phyloP scores from a whole-genome alignment of 176 grass and related monocot species.

The Oryza brachyantha region DNA sequence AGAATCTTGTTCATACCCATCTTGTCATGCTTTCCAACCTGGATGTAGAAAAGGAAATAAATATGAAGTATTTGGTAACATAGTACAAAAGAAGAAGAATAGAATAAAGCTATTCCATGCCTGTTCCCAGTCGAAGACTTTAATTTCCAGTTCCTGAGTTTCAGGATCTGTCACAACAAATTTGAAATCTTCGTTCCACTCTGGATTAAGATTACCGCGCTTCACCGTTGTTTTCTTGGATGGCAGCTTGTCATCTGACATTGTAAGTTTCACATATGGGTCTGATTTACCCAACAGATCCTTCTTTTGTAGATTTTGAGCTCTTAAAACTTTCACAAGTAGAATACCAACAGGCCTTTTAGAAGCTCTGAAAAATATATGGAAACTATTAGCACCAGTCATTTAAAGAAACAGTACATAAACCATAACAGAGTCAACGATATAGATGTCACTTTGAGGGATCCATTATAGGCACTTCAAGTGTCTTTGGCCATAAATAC shows the following conservation, averaged over 20 bases:
- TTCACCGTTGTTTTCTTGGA: slow-evolving; percentile 94
- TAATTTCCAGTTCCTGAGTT: slow-evolving; percentile 65
- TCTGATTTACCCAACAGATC: slow-evolving; percentile 90
- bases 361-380: slow-evolving; percentile 57
- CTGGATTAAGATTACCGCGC: slow-evolving; percentile 76
- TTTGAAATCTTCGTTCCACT: slow-evolving; percentile 91
- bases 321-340: slow-evolving; percentile 67
- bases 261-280: slow-evolving; percentile 85
- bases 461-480: slow-evolving; percentile 89
- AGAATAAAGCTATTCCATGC: slow-evolving; percentile 39
- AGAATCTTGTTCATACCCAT: slow-evolving; percentile 68
- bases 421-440: slow-evolving; percentile 8
- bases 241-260: slow-evolving; percentile 76
- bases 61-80: not conserved
- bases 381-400: not conserved
- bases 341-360: slow-evolving; percentile 87
- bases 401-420: not conserved
- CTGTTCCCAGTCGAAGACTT: slow-evolving; percentile 91
- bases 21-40: slow-evolving; percentile 78
- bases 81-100: slow-evolving; percentile 3
- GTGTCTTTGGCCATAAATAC: slow-evolving; percentile 91
- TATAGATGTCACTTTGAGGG: slow-evolving; percentile 61
- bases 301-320: slow-evolving; percentile 70
- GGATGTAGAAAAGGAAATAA: slow-evolving; percentile 23
- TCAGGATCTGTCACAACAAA: slow-evolving; percentile 83